Conservation (phyloP, 805 yeast species). For the Lipomyces japonicus region DNA sequence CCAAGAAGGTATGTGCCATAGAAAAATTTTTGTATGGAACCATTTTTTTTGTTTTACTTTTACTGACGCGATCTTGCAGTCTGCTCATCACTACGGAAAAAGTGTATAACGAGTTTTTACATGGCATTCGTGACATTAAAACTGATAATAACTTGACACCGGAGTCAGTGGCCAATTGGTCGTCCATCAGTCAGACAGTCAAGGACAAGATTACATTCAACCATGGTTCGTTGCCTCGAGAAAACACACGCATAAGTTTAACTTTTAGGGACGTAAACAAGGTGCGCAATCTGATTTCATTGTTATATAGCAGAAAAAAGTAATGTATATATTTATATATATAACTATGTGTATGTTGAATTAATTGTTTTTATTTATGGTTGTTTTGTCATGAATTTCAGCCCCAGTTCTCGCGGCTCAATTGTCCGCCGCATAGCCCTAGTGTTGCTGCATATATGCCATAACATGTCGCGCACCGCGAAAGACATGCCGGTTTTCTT, state of each 20-base stretch:
- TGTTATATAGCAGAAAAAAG: constrained; percentile 1
- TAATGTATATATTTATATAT: too few species aligned
- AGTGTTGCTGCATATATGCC: too few species aligned
- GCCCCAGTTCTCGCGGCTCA: too few species aligned
- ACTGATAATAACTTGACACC: constrained; percentile 10
- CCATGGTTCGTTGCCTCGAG: constrained; percentile 5
- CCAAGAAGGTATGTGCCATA: constrained; percentile 21
- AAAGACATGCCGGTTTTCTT: too few species aligned
- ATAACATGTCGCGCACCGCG: too few species aligned
- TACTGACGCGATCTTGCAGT: constrained; percentile 3
- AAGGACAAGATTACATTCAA: not conserved
- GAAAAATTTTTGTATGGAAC: too few species aligned
- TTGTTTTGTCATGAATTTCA: too few species aligned
- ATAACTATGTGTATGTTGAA: too few species aligned
- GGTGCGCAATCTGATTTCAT: constrained; percentile 13
- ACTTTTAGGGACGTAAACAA: constrained; percentile 25
- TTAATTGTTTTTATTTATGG: too few species aligned
- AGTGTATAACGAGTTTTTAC: constrained; percentile 18
- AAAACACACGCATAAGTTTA: constrained; percentile 14
- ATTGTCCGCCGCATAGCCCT: too few species aligned
- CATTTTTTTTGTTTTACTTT: not conserved
- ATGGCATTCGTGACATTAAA: constrained; percentile 20
- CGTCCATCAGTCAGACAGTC: constrained; percentile 6
- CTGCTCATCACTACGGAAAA: constrained; percentile 17
- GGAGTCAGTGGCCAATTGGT: constrained; percentile 20